Conservation (phyloP, 169 alveolate genomes). For the Babesia caballi region DNA sequence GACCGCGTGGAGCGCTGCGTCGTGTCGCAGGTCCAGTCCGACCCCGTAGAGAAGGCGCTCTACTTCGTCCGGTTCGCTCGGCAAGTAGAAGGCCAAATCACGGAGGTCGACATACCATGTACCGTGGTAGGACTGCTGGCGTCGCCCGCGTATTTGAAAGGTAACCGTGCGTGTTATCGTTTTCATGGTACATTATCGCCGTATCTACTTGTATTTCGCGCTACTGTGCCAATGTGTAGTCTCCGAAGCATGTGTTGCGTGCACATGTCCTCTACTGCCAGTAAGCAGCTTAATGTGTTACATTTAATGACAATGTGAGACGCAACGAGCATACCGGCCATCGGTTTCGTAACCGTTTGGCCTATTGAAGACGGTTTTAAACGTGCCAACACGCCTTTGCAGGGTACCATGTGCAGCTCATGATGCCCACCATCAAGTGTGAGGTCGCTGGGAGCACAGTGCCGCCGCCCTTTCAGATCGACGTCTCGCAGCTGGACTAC, state of each 20-base stretch:
- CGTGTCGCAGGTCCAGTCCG: conserved; percentile 73
- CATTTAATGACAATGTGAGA: too few relatives aligned
- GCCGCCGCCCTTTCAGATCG: conserved; percentile 83
- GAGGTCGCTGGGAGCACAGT: conserved; percentile 77
- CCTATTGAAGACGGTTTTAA: too few relatives aligned
- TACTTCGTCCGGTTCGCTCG: conserved; percentile 78
- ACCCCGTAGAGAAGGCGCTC: conserved; percentile 78
- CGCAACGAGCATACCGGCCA: too few relatives aligned
- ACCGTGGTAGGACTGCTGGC: conserved; percentile 80
- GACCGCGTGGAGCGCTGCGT: conserved; percentile 68
- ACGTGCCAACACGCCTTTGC: background rate
- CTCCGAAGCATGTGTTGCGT: too few relatives aligned
- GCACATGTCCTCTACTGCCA: too few relatives aligned
- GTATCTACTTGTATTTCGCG: too few relatives aligned
- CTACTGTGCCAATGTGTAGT: too few relatives aligned
- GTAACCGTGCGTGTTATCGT: conserved; percentile 49
- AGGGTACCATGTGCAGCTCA: conserved; percentile 82
- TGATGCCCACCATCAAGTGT: conserved; percentile 76
- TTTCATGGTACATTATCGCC: too few relatives aligned
- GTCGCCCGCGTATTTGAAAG: conserved; percentile 84
- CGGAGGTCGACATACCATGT: conserved; percentile 77
- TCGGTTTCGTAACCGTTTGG: too few relatives aligned
- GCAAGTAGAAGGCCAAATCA: conserved; percentile 74
- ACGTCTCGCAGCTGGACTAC: conserved; percentile 78
- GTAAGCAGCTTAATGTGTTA: too few relatives aligned